Base-by-base conservation (phyloP, 192 early-diverging fungal genomes). In the Linnemannia zychae region DNA sequence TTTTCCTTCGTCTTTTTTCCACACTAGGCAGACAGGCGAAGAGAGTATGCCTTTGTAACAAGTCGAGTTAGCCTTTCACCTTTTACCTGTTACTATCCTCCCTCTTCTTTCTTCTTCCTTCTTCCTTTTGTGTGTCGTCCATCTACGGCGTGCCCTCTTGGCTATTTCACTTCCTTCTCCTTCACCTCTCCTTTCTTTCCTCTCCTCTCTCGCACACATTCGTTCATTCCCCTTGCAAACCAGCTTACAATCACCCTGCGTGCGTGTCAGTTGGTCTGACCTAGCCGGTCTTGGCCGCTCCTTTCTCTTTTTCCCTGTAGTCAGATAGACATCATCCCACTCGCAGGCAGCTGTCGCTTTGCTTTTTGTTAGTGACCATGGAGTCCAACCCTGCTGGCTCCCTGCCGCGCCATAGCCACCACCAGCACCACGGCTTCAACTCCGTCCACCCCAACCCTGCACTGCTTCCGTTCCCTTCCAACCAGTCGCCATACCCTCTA, bases 331-430 rank as follows among this genome's bases (percentile, higher is more conserved):
- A 69, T 69, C 67, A 24, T 15, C 57, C 57, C 31, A 31, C 57
- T 31, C 0, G 2, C 28, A 31, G 24, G 57, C 57, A 28, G 57
- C 24, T 6, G 57, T 63, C 28, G 11, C 28, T 31, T 12, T 63
- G 57, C 13, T 53, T 28, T 69, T 67, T 20, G 5, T 66, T 40
- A 47, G 66, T 31, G 47, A 65, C 37, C 28, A 80, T 74, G 72
- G 78, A 73, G 65, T 69, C 78, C 18, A 60, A 69, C 53, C 77
- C 65, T n/a, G 53, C 77, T 46, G 70, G 60, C 57, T 79, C 71
- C 37, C 28, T 72, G 57, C 57, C 77, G 47, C 77, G 77, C 49
- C 77, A 72, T 33, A 53, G 65, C 37, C 71, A 65, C 7, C 70
- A 11, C 3, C 57, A 37, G n/a, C 65, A 76, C 28, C 73, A 67